Evolutionary conservation across 352 stramenopile genomes (phyloP).

Genomic region (Aphanomyces euteiches): DNA sequence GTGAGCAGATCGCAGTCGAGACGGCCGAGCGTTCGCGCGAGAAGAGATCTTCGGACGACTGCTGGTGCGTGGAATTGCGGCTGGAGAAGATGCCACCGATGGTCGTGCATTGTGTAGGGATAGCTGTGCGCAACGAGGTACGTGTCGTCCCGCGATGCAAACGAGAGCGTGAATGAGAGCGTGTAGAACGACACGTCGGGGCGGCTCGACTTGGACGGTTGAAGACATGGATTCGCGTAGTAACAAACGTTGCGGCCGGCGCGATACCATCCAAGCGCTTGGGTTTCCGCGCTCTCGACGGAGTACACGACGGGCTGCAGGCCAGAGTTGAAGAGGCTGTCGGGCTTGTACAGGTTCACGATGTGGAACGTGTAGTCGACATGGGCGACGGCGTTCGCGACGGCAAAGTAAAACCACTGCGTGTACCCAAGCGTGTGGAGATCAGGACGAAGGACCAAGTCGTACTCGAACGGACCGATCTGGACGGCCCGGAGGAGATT

Average conservation of each 20-base stretch:
- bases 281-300: slow-evolving; percentile 48
- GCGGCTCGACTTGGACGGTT: slow-evolving; percentile 10
- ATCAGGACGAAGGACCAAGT: slow-evolving; percentile 84
- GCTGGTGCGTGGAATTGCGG: slow-evolving; percentile 33
- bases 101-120: slow-evolving; percentile 88
- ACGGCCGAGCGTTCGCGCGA: slow-evolving; percentile 60
- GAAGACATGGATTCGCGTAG: slow-evolving; percentile 59
- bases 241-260: slow-evolving; percentile 84
- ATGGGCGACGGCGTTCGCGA: slow-evolving; percentile 62
- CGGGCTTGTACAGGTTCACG: slow-evolving; percentile 90
- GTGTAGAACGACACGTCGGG: slow-evolving; percentile 41
- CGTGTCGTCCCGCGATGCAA: slow-evolving; percentile 73
- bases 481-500: slow-evolving; percentile 86
- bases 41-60: slow-evolving; percentile 45
- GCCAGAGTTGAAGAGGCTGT: slow-evolving; percentile 88
- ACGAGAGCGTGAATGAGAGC: slow-evolving; percentile 83
- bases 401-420: slow-evolving; percentile 94
- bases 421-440: slow-evolving; percentile 77
- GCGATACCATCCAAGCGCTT: slow-evolving; percentile 67
- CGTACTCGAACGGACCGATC: slow-evolving; percentile 83
- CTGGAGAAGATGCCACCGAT: slow-evolving; percentile 53
- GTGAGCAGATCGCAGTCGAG: slow-evolving; percentile 66
- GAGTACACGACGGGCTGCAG: slow-evolving; percentile 90
- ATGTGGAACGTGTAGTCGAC: slow-evolving; percentile 87
- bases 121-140: slow-evolving; percentile 89